Base-by-base conservation (phyloP, 192 early-diverging fungal genomes). In the Rhizoclosmatium globosum region DNA sequence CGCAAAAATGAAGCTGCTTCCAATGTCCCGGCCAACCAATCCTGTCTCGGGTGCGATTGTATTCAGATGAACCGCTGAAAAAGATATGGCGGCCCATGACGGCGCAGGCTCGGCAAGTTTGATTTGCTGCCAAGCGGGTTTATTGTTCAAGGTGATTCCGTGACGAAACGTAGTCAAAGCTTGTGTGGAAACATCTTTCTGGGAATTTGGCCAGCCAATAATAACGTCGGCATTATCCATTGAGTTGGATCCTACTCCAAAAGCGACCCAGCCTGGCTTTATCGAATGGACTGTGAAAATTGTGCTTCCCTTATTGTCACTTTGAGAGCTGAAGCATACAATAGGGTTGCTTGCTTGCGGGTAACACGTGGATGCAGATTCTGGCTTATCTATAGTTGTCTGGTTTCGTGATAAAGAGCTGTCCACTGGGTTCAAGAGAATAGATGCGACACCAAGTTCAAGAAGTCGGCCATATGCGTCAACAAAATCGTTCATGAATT, bases 401-500 rank as follows among this genome's bases (percentile, higher is more conserved):
- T 31, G 31, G 31, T 31, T 31, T 31, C 31, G 31, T 31, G 31
- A 9, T 31, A 53, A 47, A 21, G 42, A n/a, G 53, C 50, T 72
- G 17, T 19, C 42, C 9, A 43, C 53, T 21, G 43, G 50, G 57
- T 58, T 59, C 3, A n/a, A 19, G 31, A 58, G 15, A 1, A 17
- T 39, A 15, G 48, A 39, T 7, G 71, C 50, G 19, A 72, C 11
- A 3, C 66, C 47, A 9, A 69, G 46, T 50, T 77, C 76, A 2
- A 58, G 31, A n/a, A 81, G 45, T 47, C 43, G 44, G 15, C 41
- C 45, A 46, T 53, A 70, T 23, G 80, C 41, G 19, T n/a, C 56
- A 4, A 65, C 67, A 61, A 70, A 81, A 42, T 81, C 47, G 43
- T 23, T 64, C 39, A 77, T 56, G 70, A 82, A 78, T 13, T 43